These are phyloP conservation scores for Dictyophora rubrovolvata DNA, from an alignment of 768 basidiomycete genomes.

Conservation along the genomic window DNA sequence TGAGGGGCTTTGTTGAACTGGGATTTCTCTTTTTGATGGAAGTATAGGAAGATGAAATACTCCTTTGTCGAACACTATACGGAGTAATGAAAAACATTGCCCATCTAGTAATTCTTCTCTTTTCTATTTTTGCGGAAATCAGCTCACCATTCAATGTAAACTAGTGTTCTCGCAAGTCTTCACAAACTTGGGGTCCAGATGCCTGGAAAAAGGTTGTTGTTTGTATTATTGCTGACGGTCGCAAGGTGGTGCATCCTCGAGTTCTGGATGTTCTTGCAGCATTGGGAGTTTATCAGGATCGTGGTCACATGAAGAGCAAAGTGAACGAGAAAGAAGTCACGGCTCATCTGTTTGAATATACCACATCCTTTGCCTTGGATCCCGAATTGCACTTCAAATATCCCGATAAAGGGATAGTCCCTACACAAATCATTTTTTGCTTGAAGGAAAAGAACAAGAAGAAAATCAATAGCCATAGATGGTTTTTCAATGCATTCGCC, in stretches of 20 bases:
- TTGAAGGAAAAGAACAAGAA: constrained; percentile 92
- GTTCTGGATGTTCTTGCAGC: constrained; percentile 85
- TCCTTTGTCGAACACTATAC: constrained; percentile 88
- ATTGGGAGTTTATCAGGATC: constrained; percentile 84
- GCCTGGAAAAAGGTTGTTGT: constrained; percentile 98
- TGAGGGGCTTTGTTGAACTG: constrained; percentile 31
- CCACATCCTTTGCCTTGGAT: constrained; percentile 70
- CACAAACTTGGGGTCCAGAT: constrained; percentile 91
- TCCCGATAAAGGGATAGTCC: constrained; percentile 87
- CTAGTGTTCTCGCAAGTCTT: constrained; percentile 68
- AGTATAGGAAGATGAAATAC: constrained; percentile 69
- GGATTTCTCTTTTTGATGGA: constrained; percentile 1
- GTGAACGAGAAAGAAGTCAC: constrained; percentile 67
- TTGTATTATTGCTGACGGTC: constrained; percentile 84
- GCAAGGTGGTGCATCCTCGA: constrained; percentile 65
- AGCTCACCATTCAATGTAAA: neutral
- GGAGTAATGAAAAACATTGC: constrained; percentile 74
- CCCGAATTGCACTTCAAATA: constrained; percentile 75
- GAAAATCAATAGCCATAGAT: constrained; percentile 94
- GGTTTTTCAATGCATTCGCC: constrained; percentile 95
- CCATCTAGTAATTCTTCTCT: constrained; percentile 25
- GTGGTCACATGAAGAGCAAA: constrained; percentile 48
- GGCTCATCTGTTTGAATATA: constrained; percentile 78
- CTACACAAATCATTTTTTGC: constrained; percentile 88
- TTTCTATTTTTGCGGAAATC: constrained; percentile 46